These are phyloP conservation scores for Aspergillus novoparasiticus DNA, from an alignment of 2,329 filamentous ascomycete genomes.

Conservation along the genomic window DNA sequence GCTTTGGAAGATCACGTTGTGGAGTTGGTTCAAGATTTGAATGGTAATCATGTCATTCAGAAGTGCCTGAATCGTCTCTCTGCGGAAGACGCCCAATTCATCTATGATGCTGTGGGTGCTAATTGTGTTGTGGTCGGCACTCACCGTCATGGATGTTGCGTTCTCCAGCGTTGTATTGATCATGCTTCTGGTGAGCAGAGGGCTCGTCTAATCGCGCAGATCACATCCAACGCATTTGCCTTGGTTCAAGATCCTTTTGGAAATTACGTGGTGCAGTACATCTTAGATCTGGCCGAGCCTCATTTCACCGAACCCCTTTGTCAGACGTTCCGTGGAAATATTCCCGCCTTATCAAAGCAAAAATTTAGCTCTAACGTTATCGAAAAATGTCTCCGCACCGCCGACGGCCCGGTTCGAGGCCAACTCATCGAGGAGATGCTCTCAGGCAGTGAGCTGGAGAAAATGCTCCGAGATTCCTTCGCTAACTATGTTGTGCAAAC, in stretches of 20 bases:
- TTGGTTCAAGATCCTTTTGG: constrained; percentile 96
- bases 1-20: constrained; percentile 84
- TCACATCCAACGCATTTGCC: constrained; percentile 83
- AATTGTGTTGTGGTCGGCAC: constrained; percentile 91
- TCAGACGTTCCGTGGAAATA: constrained; percentile 73
- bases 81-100: constrained; percentile 85
- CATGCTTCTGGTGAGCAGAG: constrained; percentile 92
- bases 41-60: constrained; percentile 98
- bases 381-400: constrained; percentile 90
- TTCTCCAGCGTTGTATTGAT: constrained; percentile 96
- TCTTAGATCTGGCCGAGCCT: constrained; percentile 87
- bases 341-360: constrained; percentile 78
- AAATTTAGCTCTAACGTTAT: constrained; percentile 99
- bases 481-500: constrained; percentile 99
- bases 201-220: constrained; percentile 78
- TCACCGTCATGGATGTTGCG: constrained; percentile 96
- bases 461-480: constrained; percentile 85
- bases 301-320: constrained; percentile 89
- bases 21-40: constrained; percentile 92
- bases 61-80: constrained; percentile 96
- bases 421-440: constrained; percentile 84
- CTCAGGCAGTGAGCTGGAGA: constrained; percentile 74
- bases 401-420: constrained; percentile 72
- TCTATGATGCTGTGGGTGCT: constrained; percentile 88
- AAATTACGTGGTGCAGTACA: constrained; percentile 99